Evolutionary conservation across 768 basidiomycete species (phyloP).

Genomic region (Hygrophoropsis aurantiaca): DNA sequence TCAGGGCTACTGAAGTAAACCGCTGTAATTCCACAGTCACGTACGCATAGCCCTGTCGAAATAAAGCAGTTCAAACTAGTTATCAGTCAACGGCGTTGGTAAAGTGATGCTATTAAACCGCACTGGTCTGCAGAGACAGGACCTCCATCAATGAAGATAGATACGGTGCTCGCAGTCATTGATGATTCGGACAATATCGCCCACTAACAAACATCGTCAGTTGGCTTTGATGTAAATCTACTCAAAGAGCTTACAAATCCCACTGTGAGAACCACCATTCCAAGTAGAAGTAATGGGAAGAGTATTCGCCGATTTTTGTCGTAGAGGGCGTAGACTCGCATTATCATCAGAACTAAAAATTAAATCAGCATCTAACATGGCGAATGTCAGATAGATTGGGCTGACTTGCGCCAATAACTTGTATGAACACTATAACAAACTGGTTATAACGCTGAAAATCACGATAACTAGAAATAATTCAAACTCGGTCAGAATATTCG

Average conservation of each 20-base stretch:
- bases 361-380: background rate
- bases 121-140: conserved; percentile 4
- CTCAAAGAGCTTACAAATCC: conserved; percentile 5
- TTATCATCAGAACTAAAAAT: conserved; percentile 14
- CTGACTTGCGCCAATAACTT: conserved; percentile 11
- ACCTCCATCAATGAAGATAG: background rate
- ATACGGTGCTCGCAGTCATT: background rate
- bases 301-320: conserved; percentile 8
- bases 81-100: background rate
- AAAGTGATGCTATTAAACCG: background rate
- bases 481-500: too few species aligned
- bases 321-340: conserved; percentile 21
- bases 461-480: too few species aligned
- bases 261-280: background rate
- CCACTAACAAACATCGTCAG: conserved; percentile 8
- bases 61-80: background rate
- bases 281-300: background rate
- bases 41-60: conserved; percentile 10
- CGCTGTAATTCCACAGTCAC: conserved; percentile 1
- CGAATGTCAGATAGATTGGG: background rate
- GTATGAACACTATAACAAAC: conserved; percentile 6
- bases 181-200: conserved; percentile 1
- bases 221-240: too few species aligned
- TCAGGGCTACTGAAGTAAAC: background rate
- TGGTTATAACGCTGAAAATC: background rate